phyloP scores from a whole-genome alignment of 129 eudicot genomes.

The Chrysanthemum lavandulifolium region DNA sequence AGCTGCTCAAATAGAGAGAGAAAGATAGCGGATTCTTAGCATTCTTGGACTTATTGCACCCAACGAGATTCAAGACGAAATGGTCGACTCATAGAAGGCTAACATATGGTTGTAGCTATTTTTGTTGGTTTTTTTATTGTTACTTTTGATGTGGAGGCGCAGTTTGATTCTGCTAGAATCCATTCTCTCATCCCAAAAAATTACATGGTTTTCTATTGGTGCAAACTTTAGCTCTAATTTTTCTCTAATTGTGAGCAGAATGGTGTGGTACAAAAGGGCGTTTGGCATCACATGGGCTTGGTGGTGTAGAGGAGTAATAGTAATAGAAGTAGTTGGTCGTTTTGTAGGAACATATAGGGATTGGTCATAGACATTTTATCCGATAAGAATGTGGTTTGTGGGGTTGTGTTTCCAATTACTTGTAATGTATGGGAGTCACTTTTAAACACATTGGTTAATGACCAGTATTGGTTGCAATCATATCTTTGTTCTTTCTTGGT shows the following conservation, averaged over 20 bases:
- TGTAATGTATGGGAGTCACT: conserved; percentile 36
- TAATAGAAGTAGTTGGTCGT: conserved; percentile 16
- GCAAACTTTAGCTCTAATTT: conserved; percentile 24
- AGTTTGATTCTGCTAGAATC: conserved; percentile 12
- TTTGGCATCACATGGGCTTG: conserved; percentile 12
- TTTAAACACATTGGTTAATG: conserved; percentile 22
- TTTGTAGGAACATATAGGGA: conserved; percentile 29
- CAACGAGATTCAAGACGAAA: conserved; percentile 93
- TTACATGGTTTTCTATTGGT: conserved; percentile 19
- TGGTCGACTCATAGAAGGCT: conserved; percentile 65
- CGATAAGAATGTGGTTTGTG: conserved; percentile 17
- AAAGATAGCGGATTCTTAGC: conserved; percentile 73
- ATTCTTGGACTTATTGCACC: conserved; percentile 98
- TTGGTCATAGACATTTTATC: conserved; percentile 13
- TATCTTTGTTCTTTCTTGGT: background rate
- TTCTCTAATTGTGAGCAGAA: conserved; percentile 25
- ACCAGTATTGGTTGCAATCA: conserved; percentile 1
- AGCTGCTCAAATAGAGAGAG: conserved; percentile 90
- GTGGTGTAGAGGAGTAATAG: conserved; percentile 23
- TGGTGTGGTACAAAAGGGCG: conserved; percentile 11
- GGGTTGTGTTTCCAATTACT: conserved; percentile 27
- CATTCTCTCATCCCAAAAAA: conserved; percentile 15
- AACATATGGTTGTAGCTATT: conserved; percentile 24
- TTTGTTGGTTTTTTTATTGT: conserved; percentile 15
- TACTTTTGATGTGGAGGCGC: conserved; percentile 14